Conservation (phyloP, 768 basidiomycete genomes). For the Lyophyllum shimeji region DNA sequence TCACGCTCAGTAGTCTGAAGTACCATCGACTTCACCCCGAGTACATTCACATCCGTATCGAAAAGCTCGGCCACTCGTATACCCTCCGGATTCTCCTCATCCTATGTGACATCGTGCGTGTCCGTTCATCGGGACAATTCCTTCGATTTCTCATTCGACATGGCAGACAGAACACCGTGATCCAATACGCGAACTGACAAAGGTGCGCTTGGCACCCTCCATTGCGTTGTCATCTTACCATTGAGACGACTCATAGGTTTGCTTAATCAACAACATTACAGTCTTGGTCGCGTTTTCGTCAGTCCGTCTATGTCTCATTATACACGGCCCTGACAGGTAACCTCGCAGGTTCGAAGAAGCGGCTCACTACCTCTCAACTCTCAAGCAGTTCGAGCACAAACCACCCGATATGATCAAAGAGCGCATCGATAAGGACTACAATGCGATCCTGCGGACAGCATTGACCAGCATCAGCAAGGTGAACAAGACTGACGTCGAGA, state of each 20-base stretch:
- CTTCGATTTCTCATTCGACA: background rate
- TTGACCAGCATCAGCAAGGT: constrained; percentile 91
- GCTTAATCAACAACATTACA: constrained; percentile 91
- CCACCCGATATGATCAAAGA: constrained; percentile 95
- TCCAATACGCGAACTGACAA: constrained; percentile 89
- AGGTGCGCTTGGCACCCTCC: constrained; percentile 39
- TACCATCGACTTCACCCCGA: constrained; percentile 98
- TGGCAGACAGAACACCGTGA: constrained; percentile 86
- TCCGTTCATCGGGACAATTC: background rate
- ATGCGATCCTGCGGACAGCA: constrained; percentile 74
- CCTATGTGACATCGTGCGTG: constrained; percentile 85
- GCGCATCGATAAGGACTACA: constrained; percentile 86
- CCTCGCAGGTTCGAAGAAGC: constrained; percentile 78
- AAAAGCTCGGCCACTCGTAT: constrained; percentile 80
- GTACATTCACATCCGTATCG: constrained; percentile 90
- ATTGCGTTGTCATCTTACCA: background rate
- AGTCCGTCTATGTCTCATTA: constrained; percentile 19
- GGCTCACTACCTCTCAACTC: constrained; percentile 85
- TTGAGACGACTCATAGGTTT: constrained; percentile 44
- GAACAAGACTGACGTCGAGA: constrained; percentile 97
- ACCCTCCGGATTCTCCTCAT: constrained; percentile 84
- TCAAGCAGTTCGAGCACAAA: constrained; percentile 93
- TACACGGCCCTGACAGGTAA: background rate
- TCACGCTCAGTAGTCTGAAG: constrained; percentile 56
- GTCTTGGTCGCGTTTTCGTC: constrained; percentile 92